A percentile compares a stretch with the other conserved stretches of the same genome.
Evolutionary conservation across 1,139 yeast species (phyloP).

Genomic region (Pichia sp.): DNA sequence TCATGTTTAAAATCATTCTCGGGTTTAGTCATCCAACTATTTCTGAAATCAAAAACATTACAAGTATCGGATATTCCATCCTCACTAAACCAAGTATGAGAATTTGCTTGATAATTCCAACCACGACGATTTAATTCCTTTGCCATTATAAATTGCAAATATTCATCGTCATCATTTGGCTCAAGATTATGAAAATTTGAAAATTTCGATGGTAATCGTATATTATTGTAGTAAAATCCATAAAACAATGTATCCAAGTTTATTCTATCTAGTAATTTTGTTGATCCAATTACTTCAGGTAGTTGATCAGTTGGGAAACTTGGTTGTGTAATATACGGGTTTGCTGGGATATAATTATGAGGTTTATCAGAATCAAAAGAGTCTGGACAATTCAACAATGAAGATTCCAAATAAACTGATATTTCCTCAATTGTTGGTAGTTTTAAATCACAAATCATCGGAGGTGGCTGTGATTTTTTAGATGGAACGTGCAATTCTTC

Average conservation of each 20-base stretch:
- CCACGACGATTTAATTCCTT: slow-evolving; percentile 74
- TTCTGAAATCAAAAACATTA: slow-evolving; percentile 85
- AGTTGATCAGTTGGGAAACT: slow-evolving; percentile 90
- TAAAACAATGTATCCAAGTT: slow-evolving; percentile 87
- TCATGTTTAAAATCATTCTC: slow-evolving; percentile 62
- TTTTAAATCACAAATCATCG: slow-evolving; percentile 20
- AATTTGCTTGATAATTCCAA: slow-evolving; percentile 77
- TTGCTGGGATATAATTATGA: slow-evolving; percentile 66
- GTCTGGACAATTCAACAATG: slow-evolving; percentile 87
- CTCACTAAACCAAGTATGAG: slow-evolving; percentile 74
- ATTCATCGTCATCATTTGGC: slow-evolving; percentile 33
- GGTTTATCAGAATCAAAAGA: slow-evolving; percentile 88
- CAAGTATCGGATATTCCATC: slow-evolving; percentile 40
- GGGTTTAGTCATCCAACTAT: slow-evolving; percentile 81
- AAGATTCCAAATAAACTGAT: slow-evolving; percentile 58
- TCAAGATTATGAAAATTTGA: slow-evolving; percentile 19
- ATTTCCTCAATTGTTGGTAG: slow-evolving; percentile 58
- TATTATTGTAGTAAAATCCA: slow-evolving; percentile 72
- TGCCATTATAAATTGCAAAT: slow-evolving; percentile 77
- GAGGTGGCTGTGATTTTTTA: slow-evolving; percentile 16
- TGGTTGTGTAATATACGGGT: slow-evolving; percentile 85
- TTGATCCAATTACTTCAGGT: slow-evolving; percentile 45
- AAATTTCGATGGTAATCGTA: slow-evolving; percentile 27
- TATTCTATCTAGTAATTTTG: slow-evolving; percentile 57
- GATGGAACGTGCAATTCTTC: slow-evolving; percentile 15